Evolutionary conservation across 116 monocot species (phyloP), one percentile per base, ranked within the genome.

Genomic region (Dioscorea cayenensis): DNA sequence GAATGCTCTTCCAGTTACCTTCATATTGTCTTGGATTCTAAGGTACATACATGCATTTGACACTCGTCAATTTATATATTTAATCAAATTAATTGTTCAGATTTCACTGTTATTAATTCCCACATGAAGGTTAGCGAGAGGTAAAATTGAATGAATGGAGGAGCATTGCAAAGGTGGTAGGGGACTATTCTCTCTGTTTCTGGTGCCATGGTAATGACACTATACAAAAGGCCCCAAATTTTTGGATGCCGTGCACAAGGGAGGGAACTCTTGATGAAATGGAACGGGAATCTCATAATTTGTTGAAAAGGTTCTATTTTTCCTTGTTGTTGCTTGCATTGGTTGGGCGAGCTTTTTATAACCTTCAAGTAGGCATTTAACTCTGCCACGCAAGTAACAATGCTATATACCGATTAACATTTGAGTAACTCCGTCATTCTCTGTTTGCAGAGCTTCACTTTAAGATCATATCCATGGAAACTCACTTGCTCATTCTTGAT

Each of bases 191-290:
- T 81, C 23, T 76, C 84, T 0, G 71, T 78, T 62, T 21, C 64
- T 3, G 87, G 84, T 18, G 87, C 87, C 32, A 73, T 87, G 76
- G 59, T 77, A 43, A 84, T 87, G 84, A 73, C 77, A 25, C 55
- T 84, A 12, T 87, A 84, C 75, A 80, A 73, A 51, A 84, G 87
- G 9, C 75, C 61, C 14, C 49, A 65, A 8, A 58, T 87, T 6
- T 43, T 14, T 23, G n/a, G 16, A 72, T 49, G 8, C 23, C 63
- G 14, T 73, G 68, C 14, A n/a, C 67, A 18, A 19, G 51, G 7
- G 37, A 65, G 71, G 63, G 51, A 51, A 14, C 17, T 11, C 9
- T 14, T 14, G 51, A 51, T 11, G 51, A 17, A 67, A 12, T 23
- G 55, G 5, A 14, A 9, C 27, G 52, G 2, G 32, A 58, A 12